These are phyloP conservation scores for Zasmidium citrigriseum DNA, from an alignment of 2,329 filamentous ascomycete species.

Conservation along the genomic window DNA sequence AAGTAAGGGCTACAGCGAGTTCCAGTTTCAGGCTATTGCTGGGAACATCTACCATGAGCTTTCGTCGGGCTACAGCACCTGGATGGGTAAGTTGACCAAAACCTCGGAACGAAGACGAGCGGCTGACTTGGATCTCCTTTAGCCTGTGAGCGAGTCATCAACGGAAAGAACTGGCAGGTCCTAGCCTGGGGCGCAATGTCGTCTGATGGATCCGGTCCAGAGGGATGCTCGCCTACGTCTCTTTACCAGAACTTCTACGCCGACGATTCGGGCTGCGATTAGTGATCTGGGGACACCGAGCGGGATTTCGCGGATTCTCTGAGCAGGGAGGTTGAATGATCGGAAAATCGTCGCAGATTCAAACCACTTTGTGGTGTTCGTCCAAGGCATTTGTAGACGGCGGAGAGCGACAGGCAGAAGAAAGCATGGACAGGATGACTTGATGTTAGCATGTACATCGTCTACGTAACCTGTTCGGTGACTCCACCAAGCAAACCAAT, in stretches of 20 bases:
- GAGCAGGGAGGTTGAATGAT: no score
- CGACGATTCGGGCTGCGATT: neutral
- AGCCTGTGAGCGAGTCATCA: neutral
- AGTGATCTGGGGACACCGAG: neutral
- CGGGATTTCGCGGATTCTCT: no score
- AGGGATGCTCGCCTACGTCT: neutral
- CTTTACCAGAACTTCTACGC: neutral
- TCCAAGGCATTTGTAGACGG: no score
- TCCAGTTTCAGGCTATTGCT: neutral
- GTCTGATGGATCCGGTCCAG: neutral
- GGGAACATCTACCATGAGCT: neutral
- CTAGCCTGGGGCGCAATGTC: constrained; percentile 1
- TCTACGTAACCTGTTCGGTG: neutral
- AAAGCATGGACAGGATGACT: neutral
- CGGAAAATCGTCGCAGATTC: no score
- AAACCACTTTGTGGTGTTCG: no score
- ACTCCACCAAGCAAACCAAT: neutral
- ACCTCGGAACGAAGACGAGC: neutral
- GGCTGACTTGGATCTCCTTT: neutral
- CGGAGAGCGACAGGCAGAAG: neutral
- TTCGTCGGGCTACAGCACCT: neutral
- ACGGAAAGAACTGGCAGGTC: neutral
- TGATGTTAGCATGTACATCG: neutral
- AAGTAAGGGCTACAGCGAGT: neutral
- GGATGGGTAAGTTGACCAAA: neutral